Evolutionary conservation across 2,329 filamentous ascomycete species (phyloP), one percentile per base, ranked within the genome.

Genomic region (Aspergillus persii): DNA sequence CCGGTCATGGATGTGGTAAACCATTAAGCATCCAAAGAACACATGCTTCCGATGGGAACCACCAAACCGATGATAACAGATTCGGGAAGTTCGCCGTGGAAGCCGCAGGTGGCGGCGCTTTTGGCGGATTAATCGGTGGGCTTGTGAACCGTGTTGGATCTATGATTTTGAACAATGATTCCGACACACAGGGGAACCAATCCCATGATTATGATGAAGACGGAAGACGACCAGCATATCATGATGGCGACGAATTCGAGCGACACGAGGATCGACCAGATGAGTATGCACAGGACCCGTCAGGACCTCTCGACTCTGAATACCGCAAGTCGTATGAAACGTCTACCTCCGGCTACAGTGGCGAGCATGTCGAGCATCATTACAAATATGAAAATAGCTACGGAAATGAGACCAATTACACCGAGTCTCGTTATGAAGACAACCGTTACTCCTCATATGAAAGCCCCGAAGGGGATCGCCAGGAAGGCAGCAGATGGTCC

Each of bases 1-100:
- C 85, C 54, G 93, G 93, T 5, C 91, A 96, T 71, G 92, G 92
- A 54, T 96, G 92, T 70, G 87, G 90, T 61, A 92, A 92, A 75
- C 86, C 86, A 15, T 81, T 96, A 9, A 84, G 87, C 63, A 90
- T 96, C 84, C 86, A 87, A 63, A 92, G 90, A 55, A 69, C 64
- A 59, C 72, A 62, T 54, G 61, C 11, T 68, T 27, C 60, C 61
- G 53, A 63, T 59, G 39, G 53, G 63, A n/a, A 57, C 61, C 18
- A 57, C 66, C 15, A 41, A 41, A 6, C 36, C 4, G 58, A 63
- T 55, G 50, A 67, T 56, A 58, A 62, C 63, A 74, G 75, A 31
- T 75, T 84, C 58, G 78, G 79, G 68, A 80, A 83, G 66, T 71
- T 84, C 54, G 84, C 84, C 7, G 81, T 83, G 59, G 82, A 87